A percentile compares a stretch with the other conserved stretches of the same genome.
phyloP scores from a whole-genome alignment of 2,329 filamentous ascomycete species.

The Colletotrichum plurivorum region DNA sequence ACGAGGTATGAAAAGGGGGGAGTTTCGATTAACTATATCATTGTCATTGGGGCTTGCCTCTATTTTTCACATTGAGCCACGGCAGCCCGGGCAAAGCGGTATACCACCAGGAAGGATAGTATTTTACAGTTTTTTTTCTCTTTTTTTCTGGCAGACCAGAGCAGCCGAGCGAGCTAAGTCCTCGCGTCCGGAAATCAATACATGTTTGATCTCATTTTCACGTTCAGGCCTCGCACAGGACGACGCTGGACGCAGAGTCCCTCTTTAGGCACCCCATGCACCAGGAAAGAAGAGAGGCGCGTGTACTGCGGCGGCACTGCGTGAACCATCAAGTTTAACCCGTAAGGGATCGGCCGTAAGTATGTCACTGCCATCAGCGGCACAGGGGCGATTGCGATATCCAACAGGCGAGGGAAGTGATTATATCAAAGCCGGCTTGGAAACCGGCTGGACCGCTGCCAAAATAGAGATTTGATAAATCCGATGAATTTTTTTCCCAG shows the following conservation, averaged over 20 bases:
- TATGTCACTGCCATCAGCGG: too few species aligned
- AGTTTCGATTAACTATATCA: conserved; percentile 5
- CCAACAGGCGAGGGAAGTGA: too few species aligned
- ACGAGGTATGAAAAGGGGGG: conserved; percentile 22
- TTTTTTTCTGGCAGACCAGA: not conserved
- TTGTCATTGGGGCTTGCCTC: conserved; percentile 3
- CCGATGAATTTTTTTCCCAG: not conserved
- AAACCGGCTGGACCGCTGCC: too few species aligned
- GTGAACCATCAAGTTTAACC: too few species aligned
- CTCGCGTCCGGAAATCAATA: not conserved
- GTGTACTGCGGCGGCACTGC: too few species aligned
- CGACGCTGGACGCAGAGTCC: too few species aligned
- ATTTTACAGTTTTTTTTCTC: not conserved
- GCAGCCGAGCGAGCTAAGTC: not conserved
- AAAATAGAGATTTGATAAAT: not conserved
- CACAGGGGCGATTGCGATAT: too few species aligned
- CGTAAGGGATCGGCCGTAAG: too few species aligned
- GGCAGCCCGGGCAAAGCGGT: conserved; percentile 14
- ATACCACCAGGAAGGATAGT: conserved; percentile 30
- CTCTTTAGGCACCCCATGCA: too few species aligned
- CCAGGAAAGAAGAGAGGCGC: too few species aligned
- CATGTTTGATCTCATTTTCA: not conserved
- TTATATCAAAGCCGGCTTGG: too few species aligned
- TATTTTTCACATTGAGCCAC: not conserved
- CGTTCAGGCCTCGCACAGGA: conserved; percentile 12